phyloP scores from a whole-genome alignment of 805 yeast species.

The Scheffersomyces stipitis region DNA sequence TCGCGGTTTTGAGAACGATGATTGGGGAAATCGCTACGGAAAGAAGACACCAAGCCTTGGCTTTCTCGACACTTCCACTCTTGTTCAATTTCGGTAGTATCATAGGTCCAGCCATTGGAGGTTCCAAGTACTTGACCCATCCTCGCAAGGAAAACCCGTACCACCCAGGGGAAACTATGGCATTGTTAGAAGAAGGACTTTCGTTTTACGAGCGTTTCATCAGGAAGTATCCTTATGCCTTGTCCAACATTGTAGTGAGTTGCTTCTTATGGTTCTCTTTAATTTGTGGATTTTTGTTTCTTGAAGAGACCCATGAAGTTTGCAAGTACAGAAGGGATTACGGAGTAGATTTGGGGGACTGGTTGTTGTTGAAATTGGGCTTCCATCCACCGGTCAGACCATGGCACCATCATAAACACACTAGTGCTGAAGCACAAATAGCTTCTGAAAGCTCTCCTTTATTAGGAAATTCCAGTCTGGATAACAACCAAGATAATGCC shows the following conservation, averaged over 20 bases:
- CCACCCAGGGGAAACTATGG: conserved; percentile 1
- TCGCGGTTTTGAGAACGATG: conserved; percentile 31
- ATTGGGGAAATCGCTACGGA: conserved; percentile 33
- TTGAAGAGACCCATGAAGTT: conserved; percentile 37
- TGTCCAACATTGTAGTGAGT: conserved; percentile 37
- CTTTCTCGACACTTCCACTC: conserved; percentile 31
- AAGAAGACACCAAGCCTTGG: conserved; percentile 29
- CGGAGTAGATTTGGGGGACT: conserved; percentile 40
- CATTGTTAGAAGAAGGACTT: not conserved
- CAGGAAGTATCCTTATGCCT: conserved; percentile 35
- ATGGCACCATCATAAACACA: conserved; percentile 18
- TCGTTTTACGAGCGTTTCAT: conserved; percentile 27
- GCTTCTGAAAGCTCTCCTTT: conserved; percentile 2
- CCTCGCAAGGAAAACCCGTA: conserved; percentile 20
- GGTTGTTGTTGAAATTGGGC: conserved; percentile 24
- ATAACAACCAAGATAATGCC: conserved; percentile 2
- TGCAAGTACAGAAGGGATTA: conserved; percentile 22
- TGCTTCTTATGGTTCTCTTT: conserved; percentile 24
- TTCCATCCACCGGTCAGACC: conserved; percentile 25
- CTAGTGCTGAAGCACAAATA: not conserved
- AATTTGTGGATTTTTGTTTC: conserved; percentile 30
- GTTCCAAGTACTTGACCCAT: conserved; percentile 27
- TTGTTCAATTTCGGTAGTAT: conserved; percentile 32
- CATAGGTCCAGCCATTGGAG: conserved; percentile 34
- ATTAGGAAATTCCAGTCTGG: not conserved